Base-by-base conservation (phyloP, 331 rosid species). In the Spiraea crenata region DNA sequence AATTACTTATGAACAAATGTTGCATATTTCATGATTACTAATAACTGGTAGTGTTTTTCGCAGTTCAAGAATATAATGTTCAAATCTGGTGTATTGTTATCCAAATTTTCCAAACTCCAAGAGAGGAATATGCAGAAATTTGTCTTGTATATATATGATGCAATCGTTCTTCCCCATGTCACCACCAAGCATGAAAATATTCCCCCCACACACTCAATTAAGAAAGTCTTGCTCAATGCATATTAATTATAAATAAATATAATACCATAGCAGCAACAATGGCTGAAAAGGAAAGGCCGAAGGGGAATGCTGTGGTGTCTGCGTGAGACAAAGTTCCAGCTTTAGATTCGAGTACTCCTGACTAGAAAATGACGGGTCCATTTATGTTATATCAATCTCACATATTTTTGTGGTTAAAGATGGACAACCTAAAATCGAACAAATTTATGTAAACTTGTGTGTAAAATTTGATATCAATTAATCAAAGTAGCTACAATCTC, bases 31-130 rank as follows among this genome's bases (percentile, higher is more conserved):
- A 25, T 25, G 31, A 25, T 25, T 25, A 25, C 31, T 25, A 25
- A 25, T 25, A 25, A 25, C 31, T 25, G 31, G 31, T 25, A 25
- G 31, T 25, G 31, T 10, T 42, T 17, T 61, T 44, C 35, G 71
- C 46, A 8, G 45, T 45, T 42, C 38, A 74, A 69, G 72, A 25
- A 58, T 69, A n/a, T 25, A 57, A 1, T 57, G 48, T 65, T 37
- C 61, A 44, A 42, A 39, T 69, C 39, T 49, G 58, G 58, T 45
- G 39, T 37, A 34, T 60, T 0, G 60, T 31, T 62, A 56, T 75
- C 76, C 77, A 72, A 58, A 58, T 75, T 79, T 64, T 38, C 44
- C 31, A 25, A 57, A 72, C 61, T 79, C 68, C 76, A 20, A 79
- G 72, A 76, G 57, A 13, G 66, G 66, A 57, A 79, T 46, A 60